Evolutionary conservation across 2,329 filamentous ascomycete species (phyloP).

Genomic region (Phaeosphaeriaceae sp.): DNA sequence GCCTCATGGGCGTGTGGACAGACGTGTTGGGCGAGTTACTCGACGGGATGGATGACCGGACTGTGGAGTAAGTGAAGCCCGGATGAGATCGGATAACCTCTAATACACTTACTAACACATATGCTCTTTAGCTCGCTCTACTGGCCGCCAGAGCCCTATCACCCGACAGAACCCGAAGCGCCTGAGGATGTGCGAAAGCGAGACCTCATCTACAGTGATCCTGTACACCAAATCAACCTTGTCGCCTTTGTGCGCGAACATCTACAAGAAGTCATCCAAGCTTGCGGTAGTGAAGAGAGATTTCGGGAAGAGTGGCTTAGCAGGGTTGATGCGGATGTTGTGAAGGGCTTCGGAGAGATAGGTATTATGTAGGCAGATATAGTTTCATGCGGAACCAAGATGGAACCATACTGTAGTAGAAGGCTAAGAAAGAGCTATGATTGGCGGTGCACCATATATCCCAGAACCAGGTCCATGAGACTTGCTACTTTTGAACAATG

Average conservation of each 20-base stretch:
- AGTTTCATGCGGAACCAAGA: no score
- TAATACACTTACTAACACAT: not conserved
- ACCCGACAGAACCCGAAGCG: constrained; percentile 45
- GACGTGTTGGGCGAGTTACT: constrained; percentile 71
- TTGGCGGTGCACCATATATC: no score
- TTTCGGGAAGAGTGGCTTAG: constrained; percentile 74
- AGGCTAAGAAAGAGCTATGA: no score
- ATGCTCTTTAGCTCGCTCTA: constrained; percentile 47
- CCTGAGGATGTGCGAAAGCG: constrained; percentile 57
- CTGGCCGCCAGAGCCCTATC: constrained; percentile 45
- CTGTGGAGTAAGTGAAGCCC: constrained; percentile 40
- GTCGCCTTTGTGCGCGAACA: constrained; percentile 69
- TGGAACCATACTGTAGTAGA: no score
- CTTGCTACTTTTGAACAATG: no score
- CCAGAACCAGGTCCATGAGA: no score
- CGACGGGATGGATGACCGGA: constrained; percentile 62
- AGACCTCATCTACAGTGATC: constrained; percentile 65
- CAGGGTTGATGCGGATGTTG: constrained; percentile 78
- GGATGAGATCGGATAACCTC: no score
- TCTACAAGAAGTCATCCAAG: constrained; percentile 65
- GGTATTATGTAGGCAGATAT: constrained; percentile 40
- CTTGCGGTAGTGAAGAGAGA: constrained; percentile 67
- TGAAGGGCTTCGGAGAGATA: constrained; percentile 64
- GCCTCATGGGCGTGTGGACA: constrained; percentile 78
- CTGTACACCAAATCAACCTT: constrained; percentile 70